Evolutionary conservation across 192 early-diverging fungal species (phyloP).

Genomic region (Backusella parvicylindrica): DNA sequence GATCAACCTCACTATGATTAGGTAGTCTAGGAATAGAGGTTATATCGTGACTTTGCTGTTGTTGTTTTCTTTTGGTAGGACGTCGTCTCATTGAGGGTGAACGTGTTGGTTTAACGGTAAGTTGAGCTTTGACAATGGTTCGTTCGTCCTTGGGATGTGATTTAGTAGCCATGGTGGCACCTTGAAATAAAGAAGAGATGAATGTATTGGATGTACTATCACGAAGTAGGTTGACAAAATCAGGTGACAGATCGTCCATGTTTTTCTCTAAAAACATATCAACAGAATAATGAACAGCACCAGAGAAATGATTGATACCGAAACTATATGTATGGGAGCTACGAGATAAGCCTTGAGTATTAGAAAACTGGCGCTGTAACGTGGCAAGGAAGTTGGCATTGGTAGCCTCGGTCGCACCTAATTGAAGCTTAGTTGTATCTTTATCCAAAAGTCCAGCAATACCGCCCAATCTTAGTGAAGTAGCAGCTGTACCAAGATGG

Average conservation of each 20-base stretch:
- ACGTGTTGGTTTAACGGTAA: conserved; percentile 68
- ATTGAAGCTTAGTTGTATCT: conserved; percentile 36
- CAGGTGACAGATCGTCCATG: conserved; percentile 49
- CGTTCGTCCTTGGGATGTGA: conserved; percentile 68
- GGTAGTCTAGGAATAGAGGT: conserved; percentile 25
- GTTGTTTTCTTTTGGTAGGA: conserved; percentile 25
- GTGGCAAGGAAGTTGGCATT: conserved; percentile 41
- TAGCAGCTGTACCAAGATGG: neutral
- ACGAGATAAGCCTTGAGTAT: conserved; percentile 12
- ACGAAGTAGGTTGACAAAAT: conserved; percentile 70
- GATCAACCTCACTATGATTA: conserved; percentile 18
- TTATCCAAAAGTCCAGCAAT: conserved; percentile 42
- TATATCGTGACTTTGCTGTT: neutral
- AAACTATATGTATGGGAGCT: conserved; percentile 42
- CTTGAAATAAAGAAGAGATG: conserved; percentile 63
- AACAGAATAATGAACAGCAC: conserved; percentile 62
- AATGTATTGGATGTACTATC: conserved; percentile 59
- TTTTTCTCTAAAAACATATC: conserved; percentile 64
- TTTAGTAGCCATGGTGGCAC: conserved; percentile 66
- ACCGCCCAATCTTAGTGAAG: conserved; percentile 24
- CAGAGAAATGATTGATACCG: conserved; percentile 63
- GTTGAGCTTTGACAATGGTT: conserved; percentile 72
- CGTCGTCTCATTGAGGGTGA: conserved; percentile 61
- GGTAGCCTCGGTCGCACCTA: conserved; percentile 39
- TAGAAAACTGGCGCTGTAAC: conserved; percentile 13